phyloP scores from a whole-genome alignment of 1,284 basidiomycete species.

The Ceratobasidium sp. region DNA sequence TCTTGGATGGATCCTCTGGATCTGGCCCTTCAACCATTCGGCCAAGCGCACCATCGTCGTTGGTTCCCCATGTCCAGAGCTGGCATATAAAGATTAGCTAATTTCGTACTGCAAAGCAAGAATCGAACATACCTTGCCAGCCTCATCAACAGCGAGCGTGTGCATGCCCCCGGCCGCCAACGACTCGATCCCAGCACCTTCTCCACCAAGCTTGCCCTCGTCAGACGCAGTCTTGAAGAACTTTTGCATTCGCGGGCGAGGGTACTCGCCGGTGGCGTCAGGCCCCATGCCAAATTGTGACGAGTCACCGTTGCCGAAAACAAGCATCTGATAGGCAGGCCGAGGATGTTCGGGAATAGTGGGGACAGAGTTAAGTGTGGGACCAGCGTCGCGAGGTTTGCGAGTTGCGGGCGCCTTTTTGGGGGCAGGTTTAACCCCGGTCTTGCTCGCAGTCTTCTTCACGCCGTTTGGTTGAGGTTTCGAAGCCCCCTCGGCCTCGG shows the following conservation, averaged over 20 bases:
- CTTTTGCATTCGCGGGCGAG: constrained; percentile 58
- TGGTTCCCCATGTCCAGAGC: constrained; percentile 66
- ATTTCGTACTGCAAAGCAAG: neutral
- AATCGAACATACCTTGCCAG: constrained; percentile 57
- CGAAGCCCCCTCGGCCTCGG: constrained; percentile 19
- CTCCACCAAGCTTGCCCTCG: constrained; percentile 55
- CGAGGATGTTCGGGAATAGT: constrained; percentile 48
- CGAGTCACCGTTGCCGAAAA: constrained; percentile 62
- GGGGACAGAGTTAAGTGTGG: constrained; percentile 49
- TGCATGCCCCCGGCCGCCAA: constrained; percentile 64
- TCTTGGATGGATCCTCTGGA: constrained; percentile 53
- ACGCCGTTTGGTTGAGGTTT: constrained; percentile 34
- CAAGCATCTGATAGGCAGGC: constrained; percentile 55
- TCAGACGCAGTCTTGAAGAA: constrained; percentile 57
- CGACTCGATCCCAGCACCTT: constrained; percentile 58
- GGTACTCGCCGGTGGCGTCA: constrained; percentile 60
- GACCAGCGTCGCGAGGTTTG: constrained; percentile 15
- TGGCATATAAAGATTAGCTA: constrained; percentile 46
- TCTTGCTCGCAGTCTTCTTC: constrained; percentile 30
- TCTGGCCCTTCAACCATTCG: constrained; percentile 60
- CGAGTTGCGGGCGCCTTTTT: constrained; percentile 19
- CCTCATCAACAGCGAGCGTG: constrained; percentile 61
- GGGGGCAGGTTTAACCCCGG: neutral
- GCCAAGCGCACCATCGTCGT: constrained; percentile 69
- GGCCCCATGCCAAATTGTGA: constrained; percentile 63